A percentile compares a stretch with the other conserved stretches of the same genome.
phyloP scores from a whole-genome alignment of 371 early-diverging fungal species.

The Parasitella parasitica region DNA sequence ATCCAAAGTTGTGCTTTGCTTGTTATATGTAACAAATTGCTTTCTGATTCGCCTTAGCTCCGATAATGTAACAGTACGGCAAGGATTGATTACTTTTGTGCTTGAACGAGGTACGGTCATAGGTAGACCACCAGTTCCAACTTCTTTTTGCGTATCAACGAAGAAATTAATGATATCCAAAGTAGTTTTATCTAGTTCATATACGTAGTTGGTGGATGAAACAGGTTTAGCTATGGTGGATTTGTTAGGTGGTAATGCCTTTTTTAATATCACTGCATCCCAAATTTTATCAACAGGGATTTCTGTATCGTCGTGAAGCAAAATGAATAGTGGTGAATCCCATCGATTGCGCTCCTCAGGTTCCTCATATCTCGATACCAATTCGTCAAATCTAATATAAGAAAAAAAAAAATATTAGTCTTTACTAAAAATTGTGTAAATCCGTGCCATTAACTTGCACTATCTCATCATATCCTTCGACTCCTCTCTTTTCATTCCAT shows the following conservation, averaged over 20 bases:
- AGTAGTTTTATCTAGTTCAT: constrained; percentile 84
- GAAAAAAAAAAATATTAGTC: neutral
- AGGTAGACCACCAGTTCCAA: constrained; percentile 57
- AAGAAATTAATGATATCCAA: constrained; percentile 79
- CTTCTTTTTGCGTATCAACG: constrained; percentile 75
- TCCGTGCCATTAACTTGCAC: constrained; percentile 30
- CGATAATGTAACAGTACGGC: constrained; percentile 71
- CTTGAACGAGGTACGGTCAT: constrained; percentile 65
- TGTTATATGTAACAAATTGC: constrained; percentile 88
- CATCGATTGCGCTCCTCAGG: constrained; percentile 89
- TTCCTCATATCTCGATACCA: constrained; percentile 91
- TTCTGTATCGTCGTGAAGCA: constrained; percentile 70
- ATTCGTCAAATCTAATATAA: constrained; percentile 73
- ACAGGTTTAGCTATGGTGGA: constrained; percentile 86
- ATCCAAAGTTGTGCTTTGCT: constrained; percentile 72
- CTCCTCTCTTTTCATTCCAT: constrained; percentile 60
- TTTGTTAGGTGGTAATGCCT: constrained; percentile 82
- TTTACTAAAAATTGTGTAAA: no score
- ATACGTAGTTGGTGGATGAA: constrained; percentile 86
- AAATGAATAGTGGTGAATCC: constrained; percentile 93
- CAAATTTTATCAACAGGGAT: constrained; percentile 70
- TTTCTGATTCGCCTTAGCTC: constrained; percentile 82
- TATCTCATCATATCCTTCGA: constrained; percentile 53
- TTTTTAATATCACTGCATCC: constrained; percentile 74
- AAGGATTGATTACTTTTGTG: constrained; percentile 64